Base-by-base conservation (phyloP, 768 basidiomycete genomes). In the Cyclocybe aegerita region DNA sequence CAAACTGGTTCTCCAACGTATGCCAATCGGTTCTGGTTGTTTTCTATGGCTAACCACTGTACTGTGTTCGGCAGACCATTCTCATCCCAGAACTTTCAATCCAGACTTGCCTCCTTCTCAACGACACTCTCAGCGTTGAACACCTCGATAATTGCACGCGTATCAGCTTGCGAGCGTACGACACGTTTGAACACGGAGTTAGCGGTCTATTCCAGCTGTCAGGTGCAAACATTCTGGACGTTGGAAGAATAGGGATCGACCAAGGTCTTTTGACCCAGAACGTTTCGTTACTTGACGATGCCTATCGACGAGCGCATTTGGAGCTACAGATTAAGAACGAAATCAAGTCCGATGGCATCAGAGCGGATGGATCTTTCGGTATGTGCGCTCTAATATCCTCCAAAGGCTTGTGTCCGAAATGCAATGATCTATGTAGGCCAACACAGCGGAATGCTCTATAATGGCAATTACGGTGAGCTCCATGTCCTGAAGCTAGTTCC, bases 371-470 rank as follows among this genome's bases (percentile, higher is more conserved):
- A 5, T 73, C 75, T 32, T 80, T 80, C 50, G 74, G 75, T 71
- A 55, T 55, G 63, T 52, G 23, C 14, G 33, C 35, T 31, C 12
- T 17, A 4, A 4, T 8, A 4, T 15, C 12, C 16, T 7, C 2
- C 33, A 16, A 7, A 35, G 17, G 12, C 43, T 4, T 29, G 33
- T 8, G 43, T 38, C 36, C 31, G 16, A 23, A 23, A 5, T 23
- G 23, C 23, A 3, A 23, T 23, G 5, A 23, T 23, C 5, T 23
- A 23, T 36, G 36, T 37, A 76, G 74, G 71, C n/a, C 76, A 88
- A 62, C 87, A 88, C 62, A 64, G 59, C n/a, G 86, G 86, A 15
- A 71, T 86, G n/a, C 63, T 85, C 4, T 88, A 86, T 59, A 85
- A 83, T 43, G 87, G 86, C 36, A 88, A 88, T 59, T 88, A 89